phyloP scores from a whole-genome alignment of 352 stramenopile genomes.

The Globisporangium emineosum region DNA sequence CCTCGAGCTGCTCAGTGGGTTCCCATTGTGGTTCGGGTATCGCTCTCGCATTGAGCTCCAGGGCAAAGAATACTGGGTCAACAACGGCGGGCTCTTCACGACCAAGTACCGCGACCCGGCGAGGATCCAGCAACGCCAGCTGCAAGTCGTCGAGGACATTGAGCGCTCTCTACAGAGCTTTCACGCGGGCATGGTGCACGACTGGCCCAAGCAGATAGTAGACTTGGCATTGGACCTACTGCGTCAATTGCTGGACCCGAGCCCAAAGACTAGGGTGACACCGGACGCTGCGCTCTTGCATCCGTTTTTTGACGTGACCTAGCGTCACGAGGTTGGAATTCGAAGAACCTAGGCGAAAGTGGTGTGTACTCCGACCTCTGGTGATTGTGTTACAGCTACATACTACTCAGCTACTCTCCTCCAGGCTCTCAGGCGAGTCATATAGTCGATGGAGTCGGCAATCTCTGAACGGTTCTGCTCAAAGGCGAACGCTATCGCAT shows the following conservation, averaged over 20 bases:
- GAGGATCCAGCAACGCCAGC: slow-evolving; percentile 3
- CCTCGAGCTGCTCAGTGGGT: slow-evolving; percentile 3
- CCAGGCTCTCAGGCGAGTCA: neutral
- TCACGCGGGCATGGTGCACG: slow-evolving; percentile 1
- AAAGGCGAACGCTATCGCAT: neutral
- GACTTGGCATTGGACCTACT: slow-evolving; percentile 1
- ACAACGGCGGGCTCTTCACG: slow-evolving; percentile 1
- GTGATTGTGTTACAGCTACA: neutral
- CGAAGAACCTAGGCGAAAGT: too few species aligned
- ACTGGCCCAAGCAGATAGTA: neutral
- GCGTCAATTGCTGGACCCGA: neutral
- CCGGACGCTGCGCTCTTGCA: neutral
- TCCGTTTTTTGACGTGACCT: neutral
- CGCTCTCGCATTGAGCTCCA: slow-evolving; percentile 1
- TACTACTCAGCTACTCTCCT: neutral
- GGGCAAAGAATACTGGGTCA: slow-evolving; percentile 1
- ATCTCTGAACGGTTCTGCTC: neutral
- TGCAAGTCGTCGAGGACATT: neutral
- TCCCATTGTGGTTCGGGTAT: slow-evolving; percentile 5
- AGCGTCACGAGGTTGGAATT: neutral
- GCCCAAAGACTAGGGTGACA: neutral
- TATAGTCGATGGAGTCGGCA: neutral
- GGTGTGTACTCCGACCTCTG: too few species aligned
- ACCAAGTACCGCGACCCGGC: slow-evolving; percentile 4
- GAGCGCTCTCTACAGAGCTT: neutral